A percentile compares a stretch with the other conserved stretches of the same genome.
Conservation (phyloP, 345 rosid species). For the Xanthoceras sorbifolium region DNA sequence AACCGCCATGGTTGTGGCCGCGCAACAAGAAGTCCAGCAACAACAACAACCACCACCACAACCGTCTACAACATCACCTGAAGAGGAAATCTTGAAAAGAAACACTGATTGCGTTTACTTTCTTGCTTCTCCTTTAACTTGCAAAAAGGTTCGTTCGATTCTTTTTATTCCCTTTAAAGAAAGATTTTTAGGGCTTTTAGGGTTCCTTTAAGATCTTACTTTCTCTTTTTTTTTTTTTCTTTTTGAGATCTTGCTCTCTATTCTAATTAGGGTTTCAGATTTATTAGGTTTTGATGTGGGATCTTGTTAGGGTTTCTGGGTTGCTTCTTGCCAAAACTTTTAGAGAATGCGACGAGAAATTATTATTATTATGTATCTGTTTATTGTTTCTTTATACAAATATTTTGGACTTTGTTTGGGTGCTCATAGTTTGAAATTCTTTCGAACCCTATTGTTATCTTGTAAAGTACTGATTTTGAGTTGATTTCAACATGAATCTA, state of each 20-base stretch:
- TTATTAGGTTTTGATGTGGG: constrained; percentile 12
- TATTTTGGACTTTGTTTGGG: neutral
- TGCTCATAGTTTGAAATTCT: neutral
- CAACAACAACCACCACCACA: constrained; percentile 41
- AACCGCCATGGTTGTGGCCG: constrained; percentile 59
- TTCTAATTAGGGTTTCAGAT: constrained; percentile 43
- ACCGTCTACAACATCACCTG: constrained; percentile 39
- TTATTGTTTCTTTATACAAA: neutral
- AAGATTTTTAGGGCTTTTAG: constrained; percentile 3
- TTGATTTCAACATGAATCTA: neutral
- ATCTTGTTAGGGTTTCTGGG: constrained; percentile 15
- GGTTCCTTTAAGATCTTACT: constrained; percentile 21
- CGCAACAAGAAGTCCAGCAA: constrained; percentile 25
- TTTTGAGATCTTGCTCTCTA: constrained; percentile 4
- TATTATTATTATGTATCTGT: no score
- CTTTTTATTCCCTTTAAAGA: neutral
- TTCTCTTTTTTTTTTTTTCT: neutral
- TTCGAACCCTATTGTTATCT: no score
- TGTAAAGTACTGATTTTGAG: neutral
- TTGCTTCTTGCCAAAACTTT: neutral
- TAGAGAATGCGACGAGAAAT: neutral
- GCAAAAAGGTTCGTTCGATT: constrained; percentile 78
- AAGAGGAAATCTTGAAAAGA: constrained; percentile 83
- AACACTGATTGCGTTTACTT: constrained; percentile 97
- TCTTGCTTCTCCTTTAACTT: constrained; percentile 93